Percentiles rank a stretch among this genome's conserved stretches.
Conservation (phyloP, 202 grass and related monocot genomes). For the Setaria viridis region DNA sequence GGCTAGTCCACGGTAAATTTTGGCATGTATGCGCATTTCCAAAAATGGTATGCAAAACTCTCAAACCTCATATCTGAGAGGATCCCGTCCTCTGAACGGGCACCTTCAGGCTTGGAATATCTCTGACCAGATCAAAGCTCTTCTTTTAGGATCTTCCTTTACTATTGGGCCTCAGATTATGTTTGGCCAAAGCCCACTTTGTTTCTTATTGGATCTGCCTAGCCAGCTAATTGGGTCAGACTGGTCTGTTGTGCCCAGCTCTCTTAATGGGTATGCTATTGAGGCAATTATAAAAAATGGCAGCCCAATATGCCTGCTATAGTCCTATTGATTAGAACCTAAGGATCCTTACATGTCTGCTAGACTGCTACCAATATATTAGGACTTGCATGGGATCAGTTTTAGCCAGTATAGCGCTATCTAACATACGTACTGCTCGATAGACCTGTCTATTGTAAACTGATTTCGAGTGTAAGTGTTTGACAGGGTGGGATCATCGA, state of each 20-base stretch:
- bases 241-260: not conserved
- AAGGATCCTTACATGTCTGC: not conserved
- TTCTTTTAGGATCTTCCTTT: too few species aligned
- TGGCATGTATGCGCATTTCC: slow-evolving; percentile 8
- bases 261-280: not conserved
- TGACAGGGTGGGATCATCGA: not conserved
- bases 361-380: not conserved
- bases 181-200: too few species aligned
- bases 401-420: slow-evolving; percentile 4
- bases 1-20: not conserved
- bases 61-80: too few species aligned
- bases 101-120: too few species aligned
- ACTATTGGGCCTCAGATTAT: too few species aligned
- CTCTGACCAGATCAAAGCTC: too few species aligned
- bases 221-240: not conserved
- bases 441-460: not conserved
- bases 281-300: not conserved
- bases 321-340: not conserved
- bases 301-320: not conserved
- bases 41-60: not conserved
- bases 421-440: not conserved
- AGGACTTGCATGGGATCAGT: not conserved
- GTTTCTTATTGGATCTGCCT: too few species aligned
- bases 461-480: not conserved
- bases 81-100: too few species aligned